phyloP scores from a whole-genome alignment of 169 alveolate species.

The Blepharisma undulans region DNA sequence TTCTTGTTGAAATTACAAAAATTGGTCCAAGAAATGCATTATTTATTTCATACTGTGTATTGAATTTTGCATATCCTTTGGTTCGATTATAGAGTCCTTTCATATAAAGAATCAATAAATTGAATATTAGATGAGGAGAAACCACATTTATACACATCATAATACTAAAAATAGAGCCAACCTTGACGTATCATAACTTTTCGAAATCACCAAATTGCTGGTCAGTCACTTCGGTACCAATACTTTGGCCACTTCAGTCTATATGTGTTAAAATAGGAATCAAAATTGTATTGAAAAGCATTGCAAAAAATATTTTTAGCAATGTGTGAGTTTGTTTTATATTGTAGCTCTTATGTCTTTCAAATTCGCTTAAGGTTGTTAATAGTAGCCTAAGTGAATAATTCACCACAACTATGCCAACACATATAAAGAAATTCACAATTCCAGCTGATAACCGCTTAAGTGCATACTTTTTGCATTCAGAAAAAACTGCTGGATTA shows the following conservation, averaged over 20 bases:
- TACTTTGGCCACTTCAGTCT: conserved; percentile 21
- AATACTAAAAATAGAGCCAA: conserved; percentile 34
- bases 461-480: not conserved
- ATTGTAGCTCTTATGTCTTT: conserved; percentile 26
- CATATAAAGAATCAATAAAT: not conserved
- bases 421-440: not conserved
- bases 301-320: conserved; percentile 41
- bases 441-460: not conserved
- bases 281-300: conserved; percentile 47
- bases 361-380: conserved; percentile 11
- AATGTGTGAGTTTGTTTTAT: not conserved
- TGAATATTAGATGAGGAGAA: not conserved
- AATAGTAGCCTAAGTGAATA: conserved; percentile 4
- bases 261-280: conserved; percentile 40
- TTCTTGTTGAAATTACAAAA: conserved; percentile 35
- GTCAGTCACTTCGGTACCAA: conserved; percentile 28
- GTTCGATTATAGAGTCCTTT: not conserved
- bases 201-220: conserved; percentile 22
- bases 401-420: conserved; percentile 28
- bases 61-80: not conserved
- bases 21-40: conserved; percentile 32
- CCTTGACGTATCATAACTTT: conserved; percentile 44
- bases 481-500: not conserved
- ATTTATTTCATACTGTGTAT: conserved; percentile 46
- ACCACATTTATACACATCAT: not conserved